Evolutionary conservation across 495 filamentous ascomycete genomes (phyloP).

Genomic region (Rhypophila decipiens): DNA sequence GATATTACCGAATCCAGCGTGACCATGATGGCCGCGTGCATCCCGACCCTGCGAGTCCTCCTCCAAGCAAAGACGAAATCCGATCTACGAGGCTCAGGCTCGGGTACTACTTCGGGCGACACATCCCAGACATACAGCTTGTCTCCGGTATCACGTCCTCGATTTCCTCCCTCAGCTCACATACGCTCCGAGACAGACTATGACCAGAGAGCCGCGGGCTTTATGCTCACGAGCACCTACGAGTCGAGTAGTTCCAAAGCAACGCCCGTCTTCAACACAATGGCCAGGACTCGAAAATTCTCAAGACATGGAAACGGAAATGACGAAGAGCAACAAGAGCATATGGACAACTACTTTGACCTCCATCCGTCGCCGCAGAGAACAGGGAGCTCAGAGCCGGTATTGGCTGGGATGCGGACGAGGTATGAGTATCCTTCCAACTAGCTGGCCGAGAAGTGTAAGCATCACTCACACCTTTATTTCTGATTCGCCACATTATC

Average conservation of each 20-base stretch:
- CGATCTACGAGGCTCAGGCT: not conserved
- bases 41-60: conserved; percentile 3
- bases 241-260: too few species aligned
- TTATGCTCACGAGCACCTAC: not conserved
- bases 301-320: not conserved
- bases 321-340: not conserved
- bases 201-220: too few species aligned
- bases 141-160: not conserved
- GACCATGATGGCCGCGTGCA: conserved; percentile 5
- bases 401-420: not conserved
- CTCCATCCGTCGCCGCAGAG: not conserved
- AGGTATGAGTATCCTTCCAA: not conserved
- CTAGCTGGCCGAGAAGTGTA: too few species aligned
- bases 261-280: not conserved
- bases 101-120: not conserved
- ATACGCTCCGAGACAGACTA: not conserved
- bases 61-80: not conserved
- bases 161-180: too few species aligned
- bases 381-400: not conserved
- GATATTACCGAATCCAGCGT: conserved; percentile 3
- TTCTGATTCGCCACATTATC: too few species aligned
- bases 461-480: too few species aligned
- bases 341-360: not conserved
- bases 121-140: not conserved
- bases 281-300: not conserved